Evolutionary conservation across 371 early-diverging fungal species (phyloP).

Genomic region (Mucor saturninus): DNA sequence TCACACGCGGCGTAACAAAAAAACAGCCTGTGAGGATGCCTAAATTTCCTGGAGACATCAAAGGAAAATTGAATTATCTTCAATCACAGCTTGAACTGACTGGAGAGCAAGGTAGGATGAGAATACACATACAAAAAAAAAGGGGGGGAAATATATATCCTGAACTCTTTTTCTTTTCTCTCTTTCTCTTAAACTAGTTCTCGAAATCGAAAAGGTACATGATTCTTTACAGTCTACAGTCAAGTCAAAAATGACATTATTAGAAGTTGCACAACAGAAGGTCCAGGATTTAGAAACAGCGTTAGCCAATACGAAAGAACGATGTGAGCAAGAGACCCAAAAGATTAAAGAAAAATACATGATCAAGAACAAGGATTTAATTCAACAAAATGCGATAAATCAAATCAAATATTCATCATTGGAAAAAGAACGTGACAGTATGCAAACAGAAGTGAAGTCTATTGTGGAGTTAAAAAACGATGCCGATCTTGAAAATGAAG

Average conservation of each 20-base stretch:
- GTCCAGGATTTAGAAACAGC: conserved; percentile 53
- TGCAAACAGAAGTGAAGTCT: background rate
- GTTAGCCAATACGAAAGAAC: conserved; percentile 27
- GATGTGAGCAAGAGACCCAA: conserved; percentile 11
- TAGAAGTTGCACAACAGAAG: conserved; percentile 51
- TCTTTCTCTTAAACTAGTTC: conserved; percentile 25
- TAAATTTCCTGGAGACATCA: conserved; percentile 63
- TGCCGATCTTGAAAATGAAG: conserved; percentile 8
- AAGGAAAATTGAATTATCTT: conserved; percentile 62
- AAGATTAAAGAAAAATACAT: conserved; percentile 7
- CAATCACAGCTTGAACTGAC: conserved; percentile 31
- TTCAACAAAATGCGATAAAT: conserved; percentile 6
- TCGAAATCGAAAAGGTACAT: conserved; percentile 57
- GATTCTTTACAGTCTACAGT: conserved; percentile 58
- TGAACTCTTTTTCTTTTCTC: background rate
- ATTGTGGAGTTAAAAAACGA: background rate
- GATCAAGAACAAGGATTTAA: conserved; percentile 10
- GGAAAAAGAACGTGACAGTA: background rate
- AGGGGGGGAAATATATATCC: background rate
- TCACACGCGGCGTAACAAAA: too few relatives aligned
- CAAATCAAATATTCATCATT: background rate
- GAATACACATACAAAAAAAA: background rate
- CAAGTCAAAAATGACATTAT: conserved; percentile 61
- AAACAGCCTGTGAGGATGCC: background rate
- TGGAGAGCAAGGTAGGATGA: conserved; percentile 27